Conservation (phyloP, 768 basidiomycete genomes). For the Leccinum uliginosum region DNA sequence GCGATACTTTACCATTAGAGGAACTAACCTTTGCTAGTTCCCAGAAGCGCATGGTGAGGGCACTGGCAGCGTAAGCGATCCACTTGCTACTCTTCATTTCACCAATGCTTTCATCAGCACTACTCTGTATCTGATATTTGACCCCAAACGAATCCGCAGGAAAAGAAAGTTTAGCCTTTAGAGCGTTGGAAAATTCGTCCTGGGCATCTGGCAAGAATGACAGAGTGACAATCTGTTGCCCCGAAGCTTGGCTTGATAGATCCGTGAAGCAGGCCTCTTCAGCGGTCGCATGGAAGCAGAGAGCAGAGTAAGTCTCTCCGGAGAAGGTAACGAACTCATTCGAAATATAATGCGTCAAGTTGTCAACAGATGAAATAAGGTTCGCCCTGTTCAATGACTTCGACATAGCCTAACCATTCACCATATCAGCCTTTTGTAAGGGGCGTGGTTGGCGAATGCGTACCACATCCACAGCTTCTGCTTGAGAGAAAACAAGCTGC, state of each 20-base stretch:
- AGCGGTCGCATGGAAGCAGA: slow-evolving; percentile 44
- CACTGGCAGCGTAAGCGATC: slow-evolving; percentile 82
- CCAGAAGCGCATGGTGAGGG: slow-evolving; percentile 79
- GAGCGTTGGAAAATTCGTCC: slow-evolving; percentile 46
- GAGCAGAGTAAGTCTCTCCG: slow-evolving; percentile 42
- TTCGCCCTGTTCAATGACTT: slow-evolving; percentile 36
- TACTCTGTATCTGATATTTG: slow-evolving; percentile 48
- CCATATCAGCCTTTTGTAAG: slow-evolving; percentile 3
- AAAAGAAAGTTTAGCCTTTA: slow-evolving; percentile 29
- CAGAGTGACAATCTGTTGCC: slow-evolving; percentile 43
- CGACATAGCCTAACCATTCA: slow-evolving; percentile 21
- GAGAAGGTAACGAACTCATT: slow-evolving; percentile 36
- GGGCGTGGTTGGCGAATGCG: slow-evolving; percentile 6
- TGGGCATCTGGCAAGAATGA: slow-evolving; percentile 47
- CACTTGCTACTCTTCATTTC: slow-evolving; percentile 81
- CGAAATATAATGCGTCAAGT: slow-evolving; percentile 48
- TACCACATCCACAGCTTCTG: slow-evolving; percentile 39
- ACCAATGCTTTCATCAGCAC: slow-evolving; percentile 47
- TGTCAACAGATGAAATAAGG: slow-evolving; percentile 40
- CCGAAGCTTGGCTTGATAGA: slow-evolving; percentile 31
- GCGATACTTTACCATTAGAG: not conserved
- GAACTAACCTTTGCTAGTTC: slow-evolving; percentile 68
- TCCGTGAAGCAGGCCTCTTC: slow-evolving; percentile 38
- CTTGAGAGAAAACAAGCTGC: slow-evolving; percentile 62
- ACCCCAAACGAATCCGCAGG: slow-evolving; percentile 38